A percentile compares a stretch with the other conserved stretches of the same genome.
Conservation (phyloP, 768 basidiomycete genomes). For the Harrya chromipes region DNA sequence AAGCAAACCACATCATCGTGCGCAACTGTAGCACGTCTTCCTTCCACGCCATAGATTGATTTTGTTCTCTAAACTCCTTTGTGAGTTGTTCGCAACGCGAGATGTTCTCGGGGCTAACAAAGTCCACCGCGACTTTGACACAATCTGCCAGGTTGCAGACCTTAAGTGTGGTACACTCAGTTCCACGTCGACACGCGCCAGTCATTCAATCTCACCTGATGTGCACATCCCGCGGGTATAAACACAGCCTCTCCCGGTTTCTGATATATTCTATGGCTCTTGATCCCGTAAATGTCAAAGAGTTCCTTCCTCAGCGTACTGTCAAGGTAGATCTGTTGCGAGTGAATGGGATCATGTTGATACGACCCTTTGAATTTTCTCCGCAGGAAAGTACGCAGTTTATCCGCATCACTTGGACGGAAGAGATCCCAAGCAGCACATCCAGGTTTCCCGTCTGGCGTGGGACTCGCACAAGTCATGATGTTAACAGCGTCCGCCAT, state of each 20-base stretch:
- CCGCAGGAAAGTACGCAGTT: conserved; percentile 70
- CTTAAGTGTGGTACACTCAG: conserved; percentile 34
- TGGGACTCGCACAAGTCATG: conserved; percentile 68
- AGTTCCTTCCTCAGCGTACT: conserved; percentile 62
- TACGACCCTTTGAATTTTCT: conserved; percentile 55
- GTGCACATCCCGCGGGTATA: conserved; percentile 91
- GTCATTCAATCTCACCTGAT: conserved; percentile 56
- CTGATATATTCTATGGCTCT: conserved; percentile 84
- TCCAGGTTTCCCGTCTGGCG: conserved; percentile 60
- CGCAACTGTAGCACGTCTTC: conserved; percentile 89
- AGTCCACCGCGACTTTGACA: conserved; percentile 94
- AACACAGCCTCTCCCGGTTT: conserved; percentile 91
- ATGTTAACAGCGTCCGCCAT: conserved; percentile 93
- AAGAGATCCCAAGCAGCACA: conserved; percentile 93
- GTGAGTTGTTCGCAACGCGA: conserved; percentile 81
- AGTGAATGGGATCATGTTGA: conserved; percentile 84
- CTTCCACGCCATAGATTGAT: conserved; percentile 86
- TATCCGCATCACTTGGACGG: conserved; percentile 75
- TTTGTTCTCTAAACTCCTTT: conserved; percentile 86
- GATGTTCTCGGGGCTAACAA: conserved; percentile 93
- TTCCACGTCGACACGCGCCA: not conserved
- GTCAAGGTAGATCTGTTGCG: conserved; percentile 86
- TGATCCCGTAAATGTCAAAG: conserved; percentile 63
- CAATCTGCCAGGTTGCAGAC: conserved; percentile 94
- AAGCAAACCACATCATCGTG: conserved; percentile 94